A percentile compares a stretch with the other conserved stretches of the same genome.
These are phyloP conservation scores for Exophiala bonariae DNA, from an alignment of 2,329 filamentous ascomycete genomes.

Conservation along the genomic window DNA sequence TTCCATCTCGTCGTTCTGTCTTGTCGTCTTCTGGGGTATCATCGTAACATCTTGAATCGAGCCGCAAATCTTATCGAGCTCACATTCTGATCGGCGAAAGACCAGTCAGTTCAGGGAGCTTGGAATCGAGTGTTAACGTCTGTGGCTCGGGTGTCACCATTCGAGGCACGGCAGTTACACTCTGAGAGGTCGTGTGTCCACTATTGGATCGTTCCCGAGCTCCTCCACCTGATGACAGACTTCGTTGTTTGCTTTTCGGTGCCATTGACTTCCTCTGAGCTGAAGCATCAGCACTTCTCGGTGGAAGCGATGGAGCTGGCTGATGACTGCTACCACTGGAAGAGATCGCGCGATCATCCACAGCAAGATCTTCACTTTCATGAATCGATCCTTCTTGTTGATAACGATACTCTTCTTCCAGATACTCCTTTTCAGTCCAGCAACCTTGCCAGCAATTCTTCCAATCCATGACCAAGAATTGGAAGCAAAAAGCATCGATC, in stretches of 20 bases:
- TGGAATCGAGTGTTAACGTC: constrained; percentile 40
- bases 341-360: constrained; percentile 60
- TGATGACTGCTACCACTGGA: constrained; percentile 66
- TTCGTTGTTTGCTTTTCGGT: constrained; percentile 24
- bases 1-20: not conserved
- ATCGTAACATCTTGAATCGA: constrained; percentile 1
- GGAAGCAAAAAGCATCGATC: constrained; percentile 92
- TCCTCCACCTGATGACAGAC: constrained; percentile 22
- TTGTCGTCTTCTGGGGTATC: constrained; percentile 3
- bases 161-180: constrained; percentile 24
- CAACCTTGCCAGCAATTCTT: constrained; percentile 96
- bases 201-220: constrained; percentile 18
- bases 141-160: constrained; percentile 27
- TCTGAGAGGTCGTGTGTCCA: constrained; percentile 22
- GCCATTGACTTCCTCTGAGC: constrained; percentile 17
- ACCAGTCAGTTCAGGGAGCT: constrained; percentile 48
- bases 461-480: constrained; percentile 93
- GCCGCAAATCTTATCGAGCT: constrained; percentile 3
- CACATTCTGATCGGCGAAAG: constrained; percentile 51
- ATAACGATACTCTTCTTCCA: constrained; percentile 54
- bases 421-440: constrained; percentile 79
- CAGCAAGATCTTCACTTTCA: constrained; percentile 26
- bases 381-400: constrained; percentile 31
- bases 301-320: constrained; percentile 10
- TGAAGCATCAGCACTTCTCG: constrained; percentile 19